Evolutionary conservation across 73 alveolate genomes (phyloP).

Genomic region (Paramecium primaurelia): DNA sequence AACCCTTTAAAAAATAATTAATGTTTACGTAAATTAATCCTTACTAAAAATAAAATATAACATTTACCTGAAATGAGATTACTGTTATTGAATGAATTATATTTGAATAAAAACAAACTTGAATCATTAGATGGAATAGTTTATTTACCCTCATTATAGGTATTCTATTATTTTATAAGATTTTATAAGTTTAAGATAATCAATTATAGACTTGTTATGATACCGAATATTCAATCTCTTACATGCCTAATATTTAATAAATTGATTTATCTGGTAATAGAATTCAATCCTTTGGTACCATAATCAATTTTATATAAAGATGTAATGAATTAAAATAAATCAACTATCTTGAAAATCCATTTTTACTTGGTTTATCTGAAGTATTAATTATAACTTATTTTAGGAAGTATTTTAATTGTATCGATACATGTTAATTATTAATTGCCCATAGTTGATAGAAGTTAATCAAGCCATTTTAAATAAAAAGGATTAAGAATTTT

Average conservation of each 20-base stretch:
- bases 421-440: not conserved
- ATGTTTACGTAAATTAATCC: conserved; percentile 21
- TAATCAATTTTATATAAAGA: not conserved
- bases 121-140: conserved; percentile 24
- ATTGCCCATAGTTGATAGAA: not conserved
- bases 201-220: not conserved
- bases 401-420: conserved; percentile 4
- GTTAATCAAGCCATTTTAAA: not conserved
- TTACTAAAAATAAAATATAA: not conserved
- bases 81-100: not conserved
- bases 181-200: conserved; percentile 13
- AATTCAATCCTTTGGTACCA: conserved; percentile 31
- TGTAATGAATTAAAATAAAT: not conserved
- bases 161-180: not conserved
- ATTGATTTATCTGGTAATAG: not conserved
- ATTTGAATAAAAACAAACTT: conserved; percentile 4
- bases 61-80: not conserved
- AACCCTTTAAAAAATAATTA: not conserved
- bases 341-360: not conserved
- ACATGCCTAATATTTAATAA: not conserved
- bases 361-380: not conserved
- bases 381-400: not conserved
- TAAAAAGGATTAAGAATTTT: not conserved
- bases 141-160: not conserved
- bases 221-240: not conserved